Conservation (phyloP, 2,329 filamentous ascomycete genomes). For the Verticillium klebahnii region DNA sequence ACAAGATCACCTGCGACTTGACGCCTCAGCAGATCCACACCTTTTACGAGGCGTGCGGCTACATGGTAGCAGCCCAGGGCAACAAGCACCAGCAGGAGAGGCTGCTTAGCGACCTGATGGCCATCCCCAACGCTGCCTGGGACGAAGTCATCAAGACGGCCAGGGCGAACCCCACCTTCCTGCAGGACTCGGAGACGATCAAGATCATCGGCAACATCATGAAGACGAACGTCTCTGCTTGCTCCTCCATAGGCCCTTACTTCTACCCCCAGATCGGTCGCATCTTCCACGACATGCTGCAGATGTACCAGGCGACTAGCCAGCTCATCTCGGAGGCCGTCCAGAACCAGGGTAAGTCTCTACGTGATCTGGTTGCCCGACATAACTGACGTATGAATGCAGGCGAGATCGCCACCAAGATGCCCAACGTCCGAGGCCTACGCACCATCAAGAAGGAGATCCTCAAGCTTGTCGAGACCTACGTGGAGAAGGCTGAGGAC, state of each 20-base stretch:
- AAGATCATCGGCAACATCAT: constrained; percentile 99
- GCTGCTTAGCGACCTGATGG: constrained; percentile 87
- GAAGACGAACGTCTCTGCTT: constrained; percentile 99
- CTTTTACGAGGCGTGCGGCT: constrained; percentile 97
- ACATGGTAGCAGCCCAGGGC: constrained; percentile 97
- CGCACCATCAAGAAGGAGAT: constrained; percentile 99
- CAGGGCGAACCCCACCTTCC: constrained; percentile 75
- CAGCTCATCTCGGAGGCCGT: constrained; percentile 93
- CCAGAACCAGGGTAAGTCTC: constrained; percentile 10
- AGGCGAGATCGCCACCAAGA: constrained; percentile 93
- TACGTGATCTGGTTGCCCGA: background rate
- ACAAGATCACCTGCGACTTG: constrained; percentile 92
- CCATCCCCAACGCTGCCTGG: constrained; percentile 89
- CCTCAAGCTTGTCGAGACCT: constrained; percentile 94
- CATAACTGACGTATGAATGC: background rate
- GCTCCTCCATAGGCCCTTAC: constrained; percentile 91
- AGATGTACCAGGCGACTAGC: constrained; percentile 98
- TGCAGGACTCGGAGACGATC: constrained; percentile 92
- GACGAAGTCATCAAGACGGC: constrained; percentile 89
- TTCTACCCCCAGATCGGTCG: constrained; percentile 97
- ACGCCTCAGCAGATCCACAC: constrained; percentile 97
- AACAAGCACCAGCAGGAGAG: constrained; percentile 93
- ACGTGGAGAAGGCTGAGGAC: constrained; percentile 97
- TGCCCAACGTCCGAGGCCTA: constrained; percentile 90
- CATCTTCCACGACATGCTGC: constrained; percentile 97